Conservation (phyloP, 1,139 yeast genomes). For the Candida sp. region DNA sequence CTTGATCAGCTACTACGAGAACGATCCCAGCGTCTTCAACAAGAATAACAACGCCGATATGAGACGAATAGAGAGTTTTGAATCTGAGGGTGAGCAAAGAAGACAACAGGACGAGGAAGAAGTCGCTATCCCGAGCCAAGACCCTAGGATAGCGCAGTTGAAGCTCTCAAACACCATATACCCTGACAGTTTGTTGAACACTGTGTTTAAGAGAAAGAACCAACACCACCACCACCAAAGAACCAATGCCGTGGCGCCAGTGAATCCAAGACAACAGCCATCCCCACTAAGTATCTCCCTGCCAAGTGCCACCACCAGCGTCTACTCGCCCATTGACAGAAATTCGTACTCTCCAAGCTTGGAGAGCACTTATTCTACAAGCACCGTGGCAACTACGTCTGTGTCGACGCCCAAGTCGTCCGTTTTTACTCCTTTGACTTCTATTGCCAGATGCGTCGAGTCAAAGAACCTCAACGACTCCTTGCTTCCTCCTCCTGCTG, state of each 20-base stretch:
- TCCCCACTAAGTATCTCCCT: neutral
- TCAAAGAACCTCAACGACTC: constrained; percentile 1
- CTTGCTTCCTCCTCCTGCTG: constrained; percentile 2
- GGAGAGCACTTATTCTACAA: constrained; percentile 1
- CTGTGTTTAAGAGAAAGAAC: constrained; percentile 2
- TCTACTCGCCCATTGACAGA: constrained; percentile 3
- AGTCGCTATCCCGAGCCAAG: constrained; percentile 19
- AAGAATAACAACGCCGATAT: neutral
- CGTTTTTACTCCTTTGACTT: neutral
- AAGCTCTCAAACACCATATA: constrained; percentile 21
- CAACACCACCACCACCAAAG: constrained; percentile 3
- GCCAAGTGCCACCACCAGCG: neutral
- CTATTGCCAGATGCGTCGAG: neutral
- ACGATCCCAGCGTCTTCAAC: constrained; percentile 14
- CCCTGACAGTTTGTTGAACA: constrained; percentile 22
- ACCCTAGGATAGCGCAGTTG: constrained; percentile 22
- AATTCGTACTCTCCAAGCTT: neutral
- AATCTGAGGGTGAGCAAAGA: constrained; percentile 6
- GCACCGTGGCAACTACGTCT: neutral
- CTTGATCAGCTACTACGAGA: constrained; percentile 53
- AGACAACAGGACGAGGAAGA: constrained; percentile 8
- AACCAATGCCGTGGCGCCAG: neutral
- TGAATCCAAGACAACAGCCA: neutral
- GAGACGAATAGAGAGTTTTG: constrained; percentile 1
- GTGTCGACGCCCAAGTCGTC: constrained; percentile 1